These are phyloP conservation scores for Porpolomopsis calyptriformis DNA, from an alignment of 768 basidiomycete genomes.

Conservation along the genomic window DNA sequence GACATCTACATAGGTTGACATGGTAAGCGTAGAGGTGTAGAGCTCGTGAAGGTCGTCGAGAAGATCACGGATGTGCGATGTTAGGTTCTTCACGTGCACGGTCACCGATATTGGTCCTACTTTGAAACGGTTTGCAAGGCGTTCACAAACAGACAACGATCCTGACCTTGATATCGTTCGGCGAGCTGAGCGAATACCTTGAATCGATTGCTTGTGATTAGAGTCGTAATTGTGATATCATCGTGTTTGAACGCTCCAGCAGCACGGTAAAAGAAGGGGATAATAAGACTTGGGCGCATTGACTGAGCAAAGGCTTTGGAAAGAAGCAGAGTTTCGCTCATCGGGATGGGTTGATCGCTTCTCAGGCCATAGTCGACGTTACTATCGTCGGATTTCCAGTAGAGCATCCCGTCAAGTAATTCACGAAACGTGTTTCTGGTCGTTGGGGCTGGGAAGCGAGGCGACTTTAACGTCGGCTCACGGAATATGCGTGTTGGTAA, in stretches of 20 bases:
- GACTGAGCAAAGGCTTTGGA: slow-evolving; percentile 61
- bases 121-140: too few species aligned
- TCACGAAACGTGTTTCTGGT: too few species aligned
- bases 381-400: background rate
- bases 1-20: slow-evolving; percentile 67
- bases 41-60: slow-evolving; percentile 56
- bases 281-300: slow-evolving; percentile 63
- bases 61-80: slow-evolving; percentile 34
- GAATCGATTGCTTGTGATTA: slow-evolving; percentile 73
- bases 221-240: slow-evolving; percentile 78
- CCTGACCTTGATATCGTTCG: slow-evolving; percentile 60
- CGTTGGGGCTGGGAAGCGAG: too few species aligned
- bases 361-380: background rate
- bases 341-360: slow-evolving; percentile 15
- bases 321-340: slow-evolving; percentile 44
- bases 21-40: slow-evolving; percentile 54
- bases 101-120: slow-evolving; percentile 79
- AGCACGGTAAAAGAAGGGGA: slow-evolving; percentile 76
- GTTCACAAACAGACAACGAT: too few species aligned
- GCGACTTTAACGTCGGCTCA: too few species aligned
- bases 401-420: background rate
- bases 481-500: too few species aligned
- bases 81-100: slow-evolving; percentile 56
- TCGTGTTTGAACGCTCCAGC: slow-evolving; percentile 41
- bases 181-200: slow-evolving; percentile 62